These are phyloP conservation scores for Malania oleifera DNA, from an alignment of 164 flowering plant species.

Conservation along the genomic window DNA sequence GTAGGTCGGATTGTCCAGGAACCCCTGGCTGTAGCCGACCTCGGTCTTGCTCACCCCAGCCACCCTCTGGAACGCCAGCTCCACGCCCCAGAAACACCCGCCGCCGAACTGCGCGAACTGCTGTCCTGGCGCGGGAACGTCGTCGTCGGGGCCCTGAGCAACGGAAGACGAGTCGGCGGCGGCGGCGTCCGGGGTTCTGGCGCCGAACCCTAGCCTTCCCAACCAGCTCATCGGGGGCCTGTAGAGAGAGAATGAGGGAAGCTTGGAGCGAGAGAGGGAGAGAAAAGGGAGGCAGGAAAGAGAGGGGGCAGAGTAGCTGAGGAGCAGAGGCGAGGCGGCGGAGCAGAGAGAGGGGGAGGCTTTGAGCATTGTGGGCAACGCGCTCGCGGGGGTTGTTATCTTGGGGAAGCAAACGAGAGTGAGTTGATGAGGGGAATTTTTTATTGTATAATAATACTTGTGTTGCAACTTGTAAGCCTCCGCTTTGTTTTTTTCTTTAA, in stretches of 20 bases:
- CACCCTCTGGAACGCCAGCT: slow-evolving; percentile 76
- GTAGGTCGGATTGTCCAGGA: slow-evolving; percentile 59
- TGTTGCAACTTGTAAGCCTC: no score
- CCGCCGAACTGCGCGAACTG: slow-evolving; percentile 79
- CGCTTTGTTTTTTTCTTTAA: no score
- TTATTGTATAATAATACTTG: no score
- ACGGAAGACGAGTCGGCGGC: slow-evolving; percentile 28
- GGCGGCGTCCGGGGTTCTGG: slow-evolving; percentile 9
- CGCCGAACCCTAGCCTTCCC: slow-evolving; percentile 36
- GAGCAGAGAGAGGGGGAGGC: slow-evolving; percentile 9
- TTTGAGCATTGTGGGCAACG: slow-evolving; percentile 10
- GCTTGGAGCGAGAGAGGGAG: not conserved
- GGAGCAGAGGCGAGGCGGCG: slow-evolving; percentile 10
- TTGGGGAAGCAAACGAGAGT: no score
- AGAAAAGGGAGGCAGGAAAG: slow-evolving; percentile 2
- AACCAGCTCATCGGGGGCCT: slow-evolving; percentile 29
- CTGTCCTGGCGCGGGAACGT: slow-evolving; percentile 65
- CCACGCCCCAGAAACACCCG: slow-evolving; percentile 95
- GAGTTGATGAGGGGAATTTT: no score
- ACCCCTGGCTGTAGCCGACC: slow-evolving; percentile 83
- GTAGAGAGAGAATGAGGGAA: not conserved
- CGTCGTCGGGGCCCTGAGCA: slow-evolving; percentile 79
- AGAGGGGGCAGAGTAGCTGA: slow-evolving; percentile 13
- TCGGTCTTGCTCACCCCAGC: slow-evolving; percentile 80
- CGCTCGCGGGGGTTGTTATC: no score